phyloP scores from a whole-genome alignment of 768 basidiomycete species.

The Clathrus columnatus region DNA sequence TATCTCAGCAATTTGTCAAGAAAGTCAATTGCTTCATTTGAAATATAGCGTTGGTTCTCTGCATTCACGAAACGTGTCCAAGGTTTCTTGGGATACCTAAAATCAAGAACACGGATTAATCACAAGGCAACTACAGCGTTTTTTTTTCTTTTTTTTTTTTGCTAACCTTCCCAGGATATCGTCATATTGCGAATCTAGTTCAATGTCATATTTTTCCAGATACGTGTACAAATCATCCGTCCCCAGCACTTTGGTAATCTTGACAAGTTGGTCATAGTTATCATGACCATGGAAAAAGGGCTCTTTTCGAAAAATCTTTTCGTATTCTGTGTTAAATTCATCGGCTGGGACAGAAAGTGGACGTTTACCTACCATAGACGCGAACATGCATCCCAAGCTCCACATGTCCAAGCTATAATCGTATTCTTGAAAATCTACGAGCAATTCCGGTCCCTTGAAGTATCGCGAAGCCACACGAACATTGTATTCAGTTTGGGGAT shows the following conservation, averaged over 20 bases:
- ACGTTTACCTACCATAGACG: slow-evolving; percentile 71
- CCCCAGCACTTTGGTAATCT: slow-evolving; percentile 95
- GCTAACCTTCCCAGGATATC: slow-evolving; percentile 79
- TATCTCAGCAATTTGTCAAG: slow-evolving; percentile 92
- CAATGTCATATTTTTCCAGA: slow-evolving; percentile 91
- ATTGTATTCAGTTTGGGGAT: slow-evolving; percentile 95
- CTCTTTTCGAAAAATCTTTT: slow-evolving; percentile 97
- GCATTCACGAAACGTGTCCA: slow-evolving; percentile 95
- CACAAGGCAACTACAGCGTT: slow-evolving; percentile 9
- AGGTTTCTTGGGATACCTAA: slow-evolving; percentile 84
- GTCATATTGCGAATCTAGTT: slow-evolving; percentile 92
- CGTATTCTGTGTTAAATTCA: too few species aligned
- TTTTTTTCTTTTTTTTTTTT: background rate
- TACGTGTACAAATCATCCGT: slow-evolving; percentile 93
- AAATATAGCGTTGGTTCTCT: slow-evolving; percentile 92
- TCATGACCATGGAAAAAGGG: slow-evolving; percentile 99
- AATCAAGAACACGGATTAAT: slow-evolving; percentile 7
- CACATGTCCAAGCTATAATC: slow-evolving; percentile 98
- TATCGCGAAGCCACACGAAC: slow-evolving; percentile 95
- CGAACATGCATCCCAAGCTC: slow-evolving; percentile 99
- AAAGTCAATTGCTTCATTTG: slow-evolving; percentile 94
- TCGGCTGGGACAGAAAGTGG: background rate
- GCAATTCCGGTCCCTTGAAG: slow-evolving; percentile 94
- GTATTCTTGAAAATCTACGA: slow-evolving; percentile 98
- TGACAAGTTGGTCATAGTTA: slow-evolving; percentile 97